Conservation (phyloP, 31 red algal genomes). For the Porphyra umbilicalis region DNA sequence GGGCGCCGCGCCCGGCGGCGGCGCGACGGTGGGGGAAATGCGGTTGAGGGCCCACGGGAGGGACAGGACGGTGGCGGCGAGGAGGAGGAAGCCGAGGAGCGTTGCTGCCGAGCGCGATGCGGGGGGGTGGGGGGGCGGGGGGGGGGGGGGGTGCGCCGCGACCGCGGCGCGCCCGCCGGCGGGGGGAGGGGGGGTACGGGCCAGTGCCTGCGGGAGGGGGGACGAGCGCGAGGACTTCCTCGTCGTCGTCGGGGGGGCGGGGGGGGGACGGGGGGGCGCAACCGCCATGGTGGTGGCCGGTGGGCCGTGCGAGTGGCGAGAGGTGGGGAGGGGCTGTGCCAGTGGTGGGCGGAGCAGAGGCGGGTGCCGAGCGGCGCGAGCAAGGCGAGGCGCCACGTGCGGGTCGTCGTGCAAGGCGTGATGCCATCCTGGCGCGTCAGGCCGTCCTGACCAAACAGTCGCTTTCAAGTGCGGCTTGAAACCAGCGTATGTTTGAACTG, state of each 20-base stretch:
- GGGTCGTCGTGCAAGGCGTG: too few relatives aligned
- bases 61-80: slow-evolving; percentile 54
- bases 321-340: too few relatives aligned
- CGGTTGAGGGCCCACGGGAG: slow-evolving; percentile 36
- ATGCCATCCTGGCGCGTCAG: too few relatives aligned
- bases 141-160: too few relatives aligned
- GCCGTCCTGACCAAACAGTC: too few relatives aligned
- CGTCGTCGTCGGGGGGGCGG: neutral
- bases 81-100: slow-evolving; percentile 35
- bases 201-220: too few relatives aligned
- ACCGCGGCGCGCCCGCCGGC: neutral
- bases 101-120: slow-evolving; percentile 20
- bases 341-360: too few relatives aligned
- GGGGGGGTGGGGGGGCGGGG: neutral
- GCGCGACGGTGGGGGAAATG: slow-evolving; percentile 42
- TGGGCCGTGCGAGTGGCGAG: too few relatives aligned
- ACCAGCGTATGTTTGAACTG: too few relatives aligned
- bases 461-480: too few relatives aligned
- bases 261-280: neutral
- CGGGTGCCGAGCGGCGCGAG: too few relatives aligned
- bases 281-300: neutral
- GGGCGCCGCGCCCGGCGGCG: slow-evolving; percentile 49
- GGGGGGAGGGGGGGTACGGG: neutral
- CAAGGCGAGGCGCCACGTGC: too few relatives aligned
- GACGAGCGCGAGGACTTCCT: neutral